These are phyloP conservation scores for Platismatia glauca DNA, from an alignment of 495 filamentous ascomycete genomes.

Conservation along the genomic window DNA sequence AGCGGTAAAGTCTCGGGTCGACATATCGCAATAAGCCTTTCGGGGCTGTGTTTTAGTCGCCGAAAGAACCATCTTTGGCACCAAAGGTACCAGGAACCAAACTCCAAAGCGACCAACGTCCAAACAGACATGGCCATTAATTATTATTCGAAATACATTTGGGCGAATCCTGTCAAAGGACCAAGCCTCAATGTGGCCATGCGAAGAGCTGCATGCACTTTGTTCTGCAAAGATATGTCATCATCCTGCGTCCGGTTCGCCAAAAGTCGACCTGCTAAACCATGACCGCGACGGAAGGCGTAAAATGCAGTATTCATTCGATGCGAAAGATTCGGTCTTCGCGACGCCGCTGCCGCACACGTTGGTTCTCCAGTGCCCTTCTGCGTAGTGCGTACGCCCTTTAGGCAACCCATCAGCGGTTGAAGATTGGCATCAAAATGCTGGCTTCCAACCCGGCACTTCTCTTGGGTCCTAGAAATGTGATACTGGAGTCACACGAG, in stretches of 20 bases:
- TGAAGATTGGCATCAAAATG: background rate
- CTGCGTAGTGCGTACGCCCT: background rate
- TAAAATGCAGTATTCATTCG: background rate
- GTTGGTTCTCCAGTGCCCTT: background rate
- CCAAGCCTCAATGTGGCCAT: conserved; percentile 16
- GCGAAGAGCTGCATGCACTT: conserved; percentile 6
- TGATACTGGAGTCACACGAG: background rate
- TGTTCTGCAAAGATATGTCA: conserved; percentile 6
- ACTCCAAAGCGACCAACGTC: too few species aligned
- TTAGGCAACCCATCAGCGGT: background rate
- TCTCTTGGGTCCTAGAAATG: background rate
- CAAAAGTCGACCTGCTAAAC: background rate
- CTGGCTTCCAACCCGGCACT: background rate
- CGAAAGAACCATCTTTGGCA: background rate
- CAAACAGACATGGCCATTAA: conserved; percentile 5
- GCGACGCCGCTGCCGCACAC: background rate
- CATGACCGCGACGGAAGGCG: background rate
- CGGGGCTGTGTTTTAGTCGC: conserved; percentile 12
- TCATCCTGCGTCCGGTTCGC: background rate
- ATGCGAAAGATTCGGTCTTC: background rate
- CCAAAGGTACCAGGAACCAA: background rate
- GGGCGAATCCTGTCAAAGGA: background rate
- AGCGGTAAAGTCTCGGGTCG: background rate
- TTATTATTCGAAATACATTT: background rate
- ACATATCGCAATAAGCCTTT: background rate